phyloP scores from a whole-genome alignment of 2,329 filamentous ascomycete species.

The Diplodia intermedia region DNA sequence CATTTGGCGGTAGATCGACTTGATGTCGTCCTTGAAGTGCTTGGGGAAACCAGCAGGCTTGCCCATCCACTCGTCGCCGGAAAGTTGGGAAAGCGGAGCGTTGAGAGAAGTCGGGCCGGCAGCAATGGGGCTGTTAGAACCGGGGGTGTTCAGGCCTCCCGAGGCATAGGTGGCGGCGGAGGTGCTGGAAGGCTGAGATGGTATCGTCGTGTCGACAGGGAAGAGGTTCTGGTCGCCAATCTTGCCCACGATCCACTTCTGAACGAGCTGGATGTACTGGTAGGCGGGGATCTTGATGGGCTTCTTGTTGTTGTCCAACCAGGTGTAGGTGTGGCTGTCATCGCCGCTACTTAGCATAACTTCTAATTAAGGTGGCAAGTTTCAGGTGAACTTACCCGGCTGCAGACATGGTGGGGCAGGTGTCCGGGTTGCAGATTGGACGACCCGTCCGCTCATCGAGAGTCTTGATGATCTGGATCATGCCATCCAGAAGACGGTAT shows the following conservation, averaged over 20 bases:
- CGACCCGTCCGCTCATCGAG: slow-evolving; percentile 76
- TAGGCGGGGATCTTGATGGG: slow-evolving; percentile 91
- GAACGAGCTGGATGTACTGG: slow-evolving; percentile 94
- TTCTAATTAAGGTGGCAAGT: neutral
- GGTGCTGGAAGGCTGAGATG: slow-evolving; percentile 59
- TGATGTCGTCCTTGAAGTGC: slow-evolving; percentile 73
- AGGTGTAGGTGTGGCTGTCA: slow-evolving; percentile 87
- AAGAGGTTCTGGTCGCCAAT: slow-evolving; percentile 90
- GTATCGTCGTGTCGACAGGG: slow-evolving; percentile 78
- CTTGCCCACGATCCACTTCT: slow-evolving; percentile 97
- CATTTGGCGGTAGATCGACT: slow-evolving; percentile 66
- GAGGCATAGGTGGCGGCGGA: slow-evolving; percentile 65
- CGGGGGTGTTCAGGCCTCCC: slow-evolving; percentile 57
- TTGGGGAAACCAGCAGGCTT: slow-evolving; percentile 77
- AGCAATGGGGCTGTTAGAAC: slow-evolving; percentile 52
- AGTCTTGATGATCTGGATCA: slow-evolving; percentile 87
- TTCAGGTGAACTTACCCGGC: slow-evolving; percentile 72
- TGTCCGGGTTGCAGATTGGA: slow-evolving; percentile 81
- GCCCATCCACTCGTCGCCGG: slow-evolving; percentile 80
- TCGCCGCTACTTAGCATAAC: neutral
- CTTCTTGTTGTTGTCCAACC: slow-evolving; percentile 86
- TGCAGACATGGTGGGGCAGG: slow-evolving; percentile 92
- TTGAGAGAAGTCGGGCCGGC: slow-evolving; percentile 56
- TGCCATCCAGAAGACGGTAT: slow-evolving; percentile 85
- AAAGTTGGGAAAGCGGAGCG: slow-evolving; percentile 66